These are phyloP conservation scores for Castanospermum australe DNA, from an alignment of 306 rosid species.

Conservation along the genomic window DNA sequence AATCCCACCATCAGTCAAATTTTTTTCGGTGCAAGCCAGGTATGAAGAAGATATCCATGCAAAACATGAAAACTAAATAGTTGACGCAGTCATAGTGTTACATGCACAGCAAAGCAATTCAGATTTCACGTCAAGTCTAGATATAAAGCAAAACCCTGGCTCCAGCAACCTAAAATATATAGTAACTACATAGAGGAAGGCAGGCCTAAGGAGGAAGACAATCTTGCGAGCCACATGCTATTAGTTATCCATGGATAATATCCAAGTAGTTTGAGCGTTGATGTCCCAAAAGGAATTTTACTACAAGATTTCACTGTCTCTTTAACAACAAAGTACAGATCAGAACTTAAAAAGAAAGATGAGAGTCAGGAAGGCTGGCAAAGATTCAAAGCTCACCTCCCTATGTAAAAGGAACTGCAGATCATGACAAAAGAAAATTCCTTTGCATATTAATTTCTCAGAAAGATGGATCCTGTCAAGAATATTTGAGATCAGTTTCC, in stretches of 20 bases:
- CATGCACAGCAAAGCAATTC: not conserved
- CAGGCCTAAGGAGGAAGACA: slow-evolving; percentile 14
- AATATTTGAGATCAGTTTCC: slow-evolving; percentile 22
- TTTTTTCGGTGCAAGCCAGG: not conserved
- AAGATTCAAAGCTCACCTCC: slow-evolving; percentile 23
- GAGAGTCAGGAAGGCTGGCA: slow-evolving; percentile 1
- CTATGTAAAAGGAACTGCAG: not conserved
- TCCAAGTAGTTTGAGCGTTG: not conserved
- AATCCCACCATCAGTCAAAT: not conserved
- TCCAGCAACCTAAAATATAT: slow-evolving; percentile 14
- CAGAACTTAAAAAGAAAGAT: slow-evolving; percentile 10
- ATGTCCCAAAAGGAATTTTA: slow-evolving; percentile 1
- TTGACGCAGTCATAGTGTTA: not conserved
- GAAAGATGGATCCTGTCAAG: not conserved
- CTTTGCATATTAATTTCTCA: not conserved
- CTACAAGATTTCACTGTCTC: not conserved
- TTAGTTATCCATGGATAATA: slow-evolving; percentile 2
- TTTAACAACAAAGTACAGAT: not conserved
- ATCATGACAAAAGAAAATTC: slow-evolving; percentile 6
- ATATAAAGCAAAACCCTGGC: slow-evolving; percentile 11
- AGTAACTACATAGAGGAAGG: not conserved
- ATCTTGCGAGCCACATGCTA: slow-evolving; percentile 10
- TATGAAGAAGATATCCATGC: not conserved
- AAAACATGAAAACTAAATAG: not conserved
- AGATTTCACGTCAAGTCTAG: slow-evolving; percentile 8